Percentiles rank a stretch among this genome's conserved stretches.
Conservation (phyloP, 2,329 filamentous ascomycete genomes). For the Aureobasidium sp. region DNA sequence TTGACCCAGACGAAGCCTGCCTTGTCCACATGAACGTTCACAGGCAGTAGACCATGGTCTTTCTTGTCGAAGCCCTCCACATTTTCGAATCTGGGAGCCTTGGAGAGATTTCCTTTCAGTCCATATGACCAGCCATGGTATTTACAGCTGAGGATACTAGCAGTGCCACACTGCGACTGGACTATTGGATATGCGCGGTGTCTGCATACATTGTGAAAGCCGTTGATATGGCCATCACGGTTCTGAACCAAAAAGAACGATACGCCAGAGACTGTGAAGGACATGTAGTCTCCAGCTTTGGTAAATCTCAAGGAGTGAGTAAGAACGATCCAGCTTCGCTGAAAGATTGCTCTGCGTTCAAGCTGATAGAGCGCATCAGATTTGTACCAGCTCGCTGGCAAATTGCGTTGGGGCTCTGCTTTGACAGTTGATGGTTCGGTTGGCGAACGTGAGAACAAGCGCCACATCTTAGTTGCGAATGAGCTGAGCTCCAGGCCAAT, state of each 20-base stretch:
- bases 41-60: constrained; percentile 46
- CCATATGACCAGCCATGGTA: constrained; percentile 60
- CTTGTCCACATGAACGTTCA: constrained; percentile 16
- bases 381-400: constrained; percentile 41
- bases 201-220: constrained; percentile 57
- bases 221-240: constrained; percentile 43
- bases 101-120: constrained; percentile 50
- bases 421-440: neutral
- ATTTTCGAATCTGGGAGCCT: constrained; percentile 53
- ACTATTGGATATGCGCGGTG: constrained; percentile 56
- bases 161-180: constrained; percentile 43
- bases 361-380: constrained; percentile 39
- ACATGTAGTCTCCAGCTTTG: constrained; percentile 24
- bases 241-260: constrained; percentile 22
- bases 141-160: constrained; percentile 50
- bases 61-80: constrained; percentile 50
- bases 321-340: constrained; percentile 31
- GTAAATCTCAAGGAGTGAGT: constrained; percentile 27
- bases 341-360: constrained; percentile 40
- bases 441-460: neutral
- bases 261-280: constrained; percentile 23
- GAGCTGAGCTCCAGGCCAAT: no score
- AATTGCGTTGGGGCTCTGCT: constrained; percentile 22
- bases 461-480: neutral
- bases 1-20: constrained; percentile 53